These are phyloP conservation scores for Lachnellula suecica DNA, from an alignment of 2,329 filamentous ascomycete species.

Conservation along the genomic window DNA sequence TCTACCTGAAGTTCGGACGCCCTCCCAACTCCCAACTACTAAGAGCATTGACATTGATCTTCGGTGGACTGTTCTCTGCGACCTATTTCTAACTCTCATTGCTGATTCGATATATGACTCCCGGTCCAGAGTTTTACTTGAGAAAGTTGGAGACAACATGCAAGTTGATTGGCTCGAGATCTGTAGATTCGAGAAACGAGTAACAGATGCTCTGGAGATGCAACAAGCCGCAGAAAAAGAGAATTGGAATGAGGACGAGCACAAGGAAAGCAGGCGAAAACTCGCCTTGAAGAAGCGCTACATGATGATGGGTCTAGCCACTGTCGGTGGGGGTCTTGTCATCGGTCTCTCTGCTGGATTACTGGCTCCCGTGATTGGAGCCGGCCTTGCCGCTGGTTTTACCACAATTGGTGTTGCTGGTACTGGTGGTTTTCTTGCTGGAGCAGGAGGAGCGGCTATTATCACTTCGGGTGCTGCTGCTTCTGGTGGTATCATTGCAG, in stretches of 20 bases:
- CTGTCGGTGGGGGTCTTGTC: slow-evolving; percentile 89
- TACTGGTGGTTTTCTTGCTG: slow-evolving; percentile 84
- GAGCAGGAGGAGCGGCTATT: slow-evolving; percentile 87
- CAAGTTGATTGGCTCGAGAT: slow-evolving; percentile 90
- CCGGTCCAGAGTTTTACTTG: slow-evolving; percentile 79
- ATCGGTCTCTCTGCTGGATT: slow-evolving; percentile 93
- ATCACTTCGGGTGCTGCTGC: slow-evolving; percentile 88
- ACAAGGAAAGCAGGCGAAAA: slow-evolving; percentile 85
- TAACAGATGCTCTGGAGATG: slow-evolving; percentile 97
- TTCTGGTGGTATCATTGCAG: slow-evolving; percentile 83
- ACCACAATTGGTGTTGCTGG: slow-evolving; percentile 92
- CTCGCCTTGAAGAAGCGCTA: slow-evolving; percentile 78
- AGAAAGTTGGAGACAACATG: slow-evolving; percentile 77
- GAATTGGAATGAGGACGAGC: slow-evolving; percentile 96
- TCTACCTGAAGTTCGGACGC: slow-evolving; percentile 76
- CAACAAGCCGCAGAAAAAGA: slow-evolving; percentile 92
- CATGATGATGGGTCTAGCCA: slow-evolving; percentile 94
- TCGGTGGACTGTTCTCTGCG: slow-evolving; percentile 94
- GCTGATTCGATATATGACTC: slow-evolving; percentile 94
- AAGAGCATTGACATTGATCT: slow-evolving; percentile 92
- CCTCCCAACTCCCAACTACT: slow-evolving; percentile 77
- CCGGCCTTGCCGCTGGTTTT: slow-evolving; percentile 89
- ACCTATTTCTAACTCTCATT: slow-evolving; percentile 92
- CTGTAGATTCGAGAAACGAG: slow-evolving; percentile 92
- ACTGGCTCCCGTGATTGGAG: slow-evolving; percentile 89